phyloP scores from a whole-genome alignment of 257 asterid genomes.

The Oldenlandia corymbosa region DNA sequence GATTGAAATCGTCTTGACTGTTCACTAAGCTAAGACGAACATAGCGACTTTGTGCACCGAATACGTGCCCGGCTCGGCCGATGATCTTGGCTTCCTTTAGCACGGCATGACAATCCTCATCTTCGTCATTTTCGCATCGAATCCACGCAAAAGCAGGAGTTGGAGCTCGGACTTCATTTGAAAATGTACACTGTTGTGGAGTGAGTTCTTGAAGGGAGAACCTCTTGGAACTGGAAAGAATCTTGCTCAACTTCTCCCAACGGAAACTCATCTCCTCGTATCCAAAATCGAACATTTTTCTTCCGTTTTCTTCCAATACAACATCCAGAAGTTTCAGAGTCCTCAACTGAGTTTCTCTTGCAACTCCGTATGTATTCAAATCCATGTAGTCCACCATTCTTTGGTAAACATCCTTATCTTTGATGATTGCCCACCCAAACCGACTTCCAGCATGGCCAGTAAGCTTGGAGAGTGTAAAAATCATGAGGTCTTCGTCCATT shows the following conservation, averaged over 20 bases:
- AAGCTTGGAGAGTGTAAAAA: constrained; percentile 63
- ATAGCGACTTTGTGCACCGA: constrained; percentile 12
- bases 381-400: constrained; percentile 32
- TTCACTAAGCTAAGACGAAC: constrained; percentile 21
- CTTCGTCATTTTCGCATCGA: constrained; percentile 18
- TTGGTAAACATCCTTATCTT: constrained; percentile 38
- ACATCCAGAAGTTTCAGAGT: constrained; percentile 49
- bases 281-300: constrained; percentile 36
- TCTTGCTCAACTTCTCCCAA: constrained; percentile 40
- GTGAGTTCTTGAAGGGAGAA: constrained; percentile 19
- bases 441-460: constrained; percentile 86
- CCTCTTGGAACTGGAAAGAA: constrained; percentile 34
- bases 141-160: constrained; percentile 29
- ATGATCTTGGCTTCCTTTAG: constrained; percentile 18
- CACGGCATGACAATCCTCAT: constrained; percentile 14
- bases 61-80: constrained; percentile 20
- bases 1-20: constrained; percentile 20
- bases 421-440: constrained; percentile 69
- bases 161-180: constrained; percentile 1
- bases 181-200: constrained; percentile 13
- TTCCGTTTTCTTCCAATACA: constrained; percentile 33
- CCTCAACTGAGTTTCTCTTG: constrained; percentile 60
- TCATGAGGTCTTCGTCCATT: constrained; percentile 61
- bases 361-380: constrained; percentile 36
- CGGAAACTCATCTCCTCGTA: constrained; percentile 43